Conservation (phyloP, 2,329 filamentous ascomycete genomes). For the Cladosporium sp. region DNA sequence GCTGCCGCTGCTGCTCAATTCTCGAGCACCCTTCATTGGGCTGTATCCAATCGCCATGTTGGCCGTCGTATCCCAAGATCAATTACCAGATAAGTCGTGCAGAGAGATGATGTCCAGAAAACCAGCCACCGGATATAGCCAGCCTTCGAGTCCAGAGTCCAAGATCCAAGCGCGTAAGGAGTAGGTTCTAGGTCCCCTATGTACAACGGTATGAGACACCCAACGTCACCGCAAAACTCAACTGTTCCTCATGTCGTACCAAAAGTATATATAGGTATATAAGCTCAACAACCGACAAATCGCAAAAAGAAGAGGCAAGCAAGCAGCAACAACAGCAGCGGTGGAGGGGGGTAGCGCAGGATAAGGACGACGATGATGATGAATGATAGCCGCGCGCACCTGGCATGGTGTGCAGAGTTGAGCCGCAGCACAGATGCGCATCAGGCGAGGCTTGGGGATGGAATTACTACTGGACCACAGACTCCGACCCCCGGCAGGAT, state of each 20-base stretch:
- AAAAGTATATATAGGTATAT: not conserved
- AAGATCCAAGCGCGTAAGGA: not conserved
- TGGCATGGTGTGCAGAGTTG: not conserved
- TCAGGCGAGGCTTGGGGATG: not conserved
- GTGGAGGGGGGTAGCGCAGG: not conserved
- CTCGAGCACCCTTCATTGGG: not conserved
- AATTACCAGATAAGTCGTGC: not conserved
- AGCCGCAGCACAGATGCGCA: not conserved
- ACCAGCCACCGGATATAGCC: not conserved
- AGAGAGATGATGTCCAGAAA: not conserved
- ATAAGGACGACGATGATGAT: not conserved
- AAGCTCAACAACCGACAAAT: not conserved
- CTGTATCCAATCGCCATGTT: not conserved
- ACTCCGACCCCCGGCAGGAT: not conserved
- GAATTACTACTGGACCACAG: not conserved
- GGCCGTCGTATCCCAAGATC: not conserved
- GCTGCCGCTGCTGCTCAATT: not conserved
- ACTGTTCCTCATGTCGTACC: slow-evolving; percentile 6
- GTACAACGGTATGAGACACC: slow-evolving; percentile 4
- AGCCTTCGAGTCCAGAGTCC: not conserved
- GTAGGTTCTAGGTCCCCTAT: not conserved
- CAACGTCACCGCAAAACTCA: not conserved
- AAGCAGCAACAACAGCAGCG: not conserved
- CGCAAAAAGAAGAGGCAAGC: not conserved
- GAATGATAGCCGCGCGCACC: not conserved